A percentile compares a stretch with the other conserved stretches of the same genome.
Evolutionary conservation across 1,139 yeast species (phyloP).

Genomic region (Candida albicans): DNA sequence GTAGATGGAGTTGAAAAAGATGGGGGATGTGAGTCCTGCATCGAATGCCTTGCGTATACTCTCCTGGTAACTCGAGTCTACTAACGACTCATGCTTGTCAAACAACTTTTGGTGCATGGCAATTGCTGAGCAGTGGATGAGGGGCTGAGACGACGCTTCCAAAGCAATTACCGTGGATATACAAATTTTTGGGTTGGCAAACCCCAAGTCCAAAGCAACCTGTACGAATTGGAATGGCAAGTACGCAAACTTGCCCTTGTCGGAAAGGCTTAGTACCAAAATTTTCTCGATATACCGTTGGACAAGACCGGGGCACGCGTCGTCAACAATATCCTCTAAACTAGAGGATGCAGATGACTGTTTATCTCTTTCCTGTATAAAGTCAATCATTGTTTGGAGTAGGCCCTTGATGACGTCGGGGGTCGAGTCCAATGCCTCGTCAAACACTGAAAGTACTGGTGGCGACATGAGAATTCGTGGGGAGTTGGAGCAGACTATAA

Average conservation of each 20-base stretch:
- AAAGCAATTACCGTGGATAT: slow-evolving; percentile 71
- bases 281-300: slow-evolving; percentile 58
- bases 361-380: slow-evolving; percentile 49
- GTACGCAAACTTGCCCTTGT: slow-evolving; percentile 43
- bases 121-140: slow-evolving; percentile 49
- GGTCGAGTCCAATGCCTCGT: slow-evolving; percentile 41
- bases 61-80: slow-evolving; percentile 63
- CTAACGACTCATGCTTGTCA: slow-evolving; percentile 68
- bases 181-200: slow-evolving; percentile 70
- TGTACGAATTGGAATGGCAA: slow-evolving; percentile 56
- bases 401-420: slow-evolving; percentile 41
- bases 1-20: slow-evolving; percentile 35
- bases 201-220: slow-evolving; percentile 60
- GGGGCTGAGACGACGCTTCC: slow-evolving; percentile 50
- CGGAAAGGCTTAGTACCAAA: slow-evolving; percentile 48
- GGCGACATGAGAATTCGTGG: slow-evolving; percentile 62
- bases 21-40: slow-evolving; percentile 33
- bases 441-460: slow-evolving; percentile 53
- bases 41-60: slow-evolving; percentile 59
- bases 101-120: slow-evolving; percentile 55
- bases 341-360: not conserved
- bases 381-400: slow-evolving; percentile 55
- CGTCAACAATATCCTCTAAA: slow-evolving; percentile 43
- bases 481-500: slow-evolving; percentile 57
- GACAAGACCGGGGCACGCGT: slow-evolving; percentile 69